phyloP scores from a whole-genome alignment of 1,139 yeast genomes.

The Kluyveromyces sp. region DNA sequence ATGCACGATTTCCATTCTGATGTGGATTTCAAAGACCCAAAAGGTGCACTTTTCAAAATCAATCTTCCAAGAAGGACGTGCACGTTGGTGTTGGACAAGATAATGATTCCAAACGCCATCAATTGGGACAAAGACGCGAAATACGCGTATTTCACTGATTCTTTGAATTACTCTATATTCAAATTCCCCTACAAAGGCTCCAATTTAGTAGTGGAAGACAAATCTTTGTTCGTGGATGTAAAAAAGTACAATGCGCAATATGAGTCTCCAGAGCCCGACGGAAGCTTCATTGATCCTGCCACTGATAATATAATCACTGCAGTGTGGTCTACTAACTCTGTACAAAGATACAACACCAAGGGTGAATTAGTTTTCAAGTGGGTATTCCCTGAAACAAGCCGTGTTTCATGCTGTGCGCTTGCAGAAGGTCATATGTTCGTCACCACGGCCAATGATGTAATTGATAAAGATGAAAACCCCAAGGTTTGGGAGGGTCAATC shows the following conservation, averaged over 20 bases:
- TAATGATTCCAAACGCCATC: slow-evolving; percentile 68
- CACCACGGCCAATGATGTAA: slow-evolving; percentile 53
- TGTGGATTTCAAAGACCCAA: slow-evolving; percentile 21
- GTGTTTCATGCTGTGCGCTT: slow-evolving; percentile 74
- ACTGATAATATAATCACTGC: slow-evolving; percentile 64
- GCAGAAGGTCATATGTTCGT: slow-evolving; percentile 52
- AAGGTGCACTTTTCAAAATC: slow-evolving; percentile 33
- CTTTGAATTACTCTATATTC: slow-evolving; percentile 52
- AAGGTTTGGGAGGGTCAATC: slow-evolving; percentile 13
- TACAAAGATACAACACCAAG: slow-evolving; percentile 43
- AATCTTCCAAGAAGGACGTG: slow-evolving; percentile 23
- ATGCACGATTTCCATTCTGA: slow-evolving; percentile 49
- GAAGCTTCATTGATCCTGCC: slow-evolving; percentile 50
- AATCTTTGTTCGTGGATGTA: slow-evolving; percentile 38
- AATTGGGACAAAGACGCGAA: slow-evolving; percentile 46
- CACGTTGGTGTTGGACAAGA: slow-evolving; percentile 30
- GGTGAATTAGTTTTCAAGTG: slow-evolving; percentile 50
- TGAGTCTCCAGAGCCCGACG: slow-evolving; percentile 67
- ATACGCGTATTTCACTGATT: slow-evolving; percentile 65
- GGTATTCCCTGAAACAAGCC: slow-evolving; percentile 46
- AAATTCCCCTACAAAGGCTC: slow-evolving; percentile 45
- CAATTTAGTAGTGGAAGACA: slow-evolving; percentile 34
- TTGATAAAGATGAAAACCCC: slow-evolving; percentile 1
- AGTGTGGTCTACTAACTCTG: slow-evolving; percentile 53
- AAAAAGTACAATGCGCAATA: slow-evolving; percentile 30